Base-by-base conservation (phyloP, 257 asterid genomes). In the Henckelia pumila region DNA sequence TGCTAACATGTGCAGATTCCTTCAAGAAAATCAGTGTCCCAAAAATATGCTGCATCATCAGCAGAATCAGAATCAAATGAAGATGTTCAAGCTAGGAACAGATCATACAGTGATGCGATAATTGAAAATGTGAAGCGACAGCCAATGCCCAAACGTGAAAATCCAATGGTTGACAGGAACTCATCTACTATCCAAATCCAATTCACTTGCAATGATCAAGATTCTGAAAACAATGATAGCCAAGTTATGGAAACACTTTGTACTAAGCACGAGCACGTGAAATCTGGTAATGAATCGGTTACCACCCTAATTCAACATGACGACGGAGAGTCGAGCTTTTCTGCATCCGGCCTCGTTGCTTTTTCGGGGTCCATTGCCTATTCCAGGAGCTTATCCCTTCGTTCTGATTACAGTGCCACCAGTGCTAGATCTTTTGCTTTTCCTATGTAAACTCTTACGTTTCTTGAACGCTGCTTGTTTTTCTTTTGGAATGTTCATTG, bases 401-500 rank as follows among this genome's bases (percentile, higher is more conserved):
- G 81, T 21, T 87, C 95, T 5, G 92, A 87, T 62, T 78, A 85
- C 77, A 87, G 95, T 64, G 67, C 85, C 53, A 67, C 91, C 29
- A 87, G 91, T 59, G 71, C 78, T 59, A 75, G 82, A 76, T 87
- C 92, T 29, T 87, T 87, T 21, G 83, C 92, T 55, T 87, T 87
- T 74, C 95, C 92, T 52, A 33, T 83, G 95, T 87, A 87, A 71
- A 30, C 23, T 20, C 21, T n/a, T 22, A 52, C 2, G 8, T 64
- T 47, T 56, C 25, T 63, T 58, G 30, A 4, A 9, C 21, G 9
- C 28, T 59, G 20, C 30, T 67, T 28, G 17, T 26, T 40, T 57
- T 21, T 35, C 35, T 29, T 19, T 22, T 7, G 33, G 14, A 11
- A 7, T 47, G 8, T 17, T 40, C 4, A 37, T 29, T 32, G 5